Evolutionary conservation across 2,329 filamentous ascomycete genomes (phyloP), one percentile per base, ranked within the genome.

Genomic region (Trichoderma pleuroti): DNA sequence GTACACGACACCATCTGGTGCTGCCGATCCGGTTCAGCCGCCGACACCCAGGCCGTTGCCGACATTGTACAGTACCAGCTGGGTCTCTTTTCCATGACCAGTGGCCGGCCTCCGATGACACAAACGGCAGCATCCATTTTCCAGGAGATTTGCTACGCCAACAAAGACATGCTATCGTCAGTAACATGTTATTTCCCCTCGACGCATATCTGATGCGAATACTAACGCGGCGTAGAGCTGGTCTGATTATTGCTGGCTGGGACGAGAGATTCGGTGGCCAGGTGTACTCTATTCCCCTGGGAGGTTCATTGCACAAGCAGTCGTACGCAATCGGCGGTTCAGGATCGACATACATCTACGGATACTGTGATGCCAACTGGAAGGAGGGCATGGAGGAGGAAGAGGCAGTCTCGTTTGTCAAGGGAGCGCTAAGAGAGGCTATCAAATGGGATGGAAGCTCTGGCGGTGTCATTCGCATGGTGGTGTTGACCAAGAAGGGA

Each of bases 401-500:
- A 69, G 94, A 97, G 73, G 96, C 96, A 1, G 90, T 99, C 74
- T 83, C 90, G 52, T 99, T 99, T 78, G 96, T 99, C 80, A 98
- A 97, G 85, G 92, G 90, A 61, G 91, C 96, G 36, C 85, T 99
- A 79, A 86, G 89, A 78, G 95, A 99, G 86, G 96, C 96, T 18
- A 98, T 99, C 87, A 97, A 97, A 84, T 99, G 96, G 96, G 96
- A 99, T 80, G 96, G 96, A 74, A 98, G 94, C 85, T 98, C 96
- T 4, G 96, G 96, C 75, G 96, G 96, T 84, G 96, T 99, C 72
- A 99, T 99, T 78, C 90, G 96, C 76, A 93, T 99, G 93, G 95
- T 98, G 73, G 96, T 99, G 72, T 84, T 99, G 82, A 99, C 95
- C 73, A 90, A 90, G 77, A 90, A 92, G 79, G 96, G 96, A 42